phyloP scores from a whole-genome alignment of 345 rosid species.

The Eutrema yunnanense region DNA sequence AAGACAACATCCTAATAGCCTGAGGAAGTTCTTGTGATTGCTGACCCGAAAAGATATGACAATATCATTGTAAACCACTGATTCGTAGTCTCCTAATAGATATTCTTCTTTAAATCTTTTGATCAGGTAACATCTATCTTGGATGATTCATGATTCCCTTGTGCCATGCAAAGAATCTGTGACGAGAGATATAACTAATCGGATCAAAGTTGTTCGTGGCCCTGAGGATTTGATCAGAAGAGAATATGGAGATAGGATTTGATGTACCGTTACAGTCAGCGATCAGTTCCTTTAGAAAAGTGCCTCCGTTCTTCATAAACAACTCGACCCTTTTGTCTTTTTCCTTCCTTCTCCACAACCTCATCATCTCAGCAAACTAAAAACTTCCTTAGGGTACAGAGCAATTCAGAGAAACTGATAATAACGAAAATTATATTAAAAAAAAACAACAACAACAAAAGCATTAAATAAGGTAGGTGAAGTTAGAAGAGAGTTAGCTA shows the following conservation, averaged over 20 bases:
- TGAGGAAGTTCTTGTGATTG: conserved; percentile 3
- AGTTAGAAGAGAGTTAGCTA: background rate
- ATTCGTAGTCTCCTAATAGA: background rate
- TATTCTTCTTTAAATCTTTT: conserved; percentile 5
- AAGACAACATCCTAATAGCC: conserved; percentile 2
- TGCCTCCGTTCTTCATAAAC: background rate
- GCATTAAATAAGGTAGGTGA: conserved; percentile 1
- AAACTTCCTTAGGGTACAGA: background rate
- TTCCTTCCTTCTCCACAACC: background rate
- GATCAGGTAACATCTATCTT: conserved; percentile 1
- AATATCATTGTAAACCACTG: conserved; percentile 9
- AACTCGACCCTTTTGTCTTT: background rate
- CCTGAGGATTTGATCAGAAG: background rate
- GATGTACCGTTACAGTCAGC: conserved; percentile 6
- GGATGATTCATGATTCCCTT: background rate
- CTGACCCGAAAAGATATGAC: background rate
- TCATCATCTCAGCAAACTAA: background rate
- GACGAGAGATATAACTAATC: background rate
- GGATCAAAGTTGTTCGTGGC: background rate
- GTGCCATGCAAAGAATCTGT: background rate
- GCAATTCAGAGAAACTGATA: background rate
- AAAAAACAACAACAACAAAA: too few relatives aligned
- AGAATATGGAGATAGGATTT: background rate
- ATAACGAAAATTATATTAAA: too few relatives aligned
- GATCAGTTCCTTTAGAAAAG: background rate